These are phyloP conservation scores for Curvularia verruculosa DNA, from an alignment of 2,329 filamentous ascomycete genomes.

Conservation along the genomic window DNA sequence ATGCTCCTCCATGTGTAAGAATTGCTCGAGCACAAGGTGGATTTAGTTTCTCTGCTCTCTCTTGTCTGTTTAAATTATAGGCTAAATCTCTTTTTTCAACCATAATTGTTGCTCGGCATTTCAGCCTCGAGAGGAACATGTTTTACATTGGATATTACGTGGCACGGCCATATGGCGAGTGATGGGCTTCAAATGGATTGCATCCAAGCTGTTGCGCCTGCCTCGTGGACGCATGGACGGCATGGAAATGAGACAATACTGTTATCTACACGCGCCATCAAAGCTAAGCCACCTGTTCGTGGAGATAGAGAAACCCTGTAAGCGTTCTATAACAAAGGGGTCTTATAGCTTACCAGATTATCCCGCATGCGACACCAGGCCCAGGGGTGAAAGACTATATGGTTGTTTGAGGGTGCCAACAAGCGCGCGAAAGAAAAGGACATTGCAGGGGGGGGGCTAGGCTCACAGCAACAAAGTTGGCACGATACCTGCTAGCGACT, in stretches of 20 bases:
- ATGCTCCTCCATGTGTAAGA: no score
- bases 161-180: background rate
- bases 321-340: background rate
- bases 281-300: background rate
- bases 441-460: no score
- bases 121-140: background rate
- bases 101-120: background rate
- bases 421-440: no score
- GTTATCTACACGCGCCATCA: background rate
- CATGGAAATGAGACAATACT: background rate
- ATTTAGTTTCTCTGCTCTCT: background rate
- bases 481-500: slow-evolving; percentile 22
- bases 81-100: background rate
- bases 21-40: no score
- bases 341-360: background rate
- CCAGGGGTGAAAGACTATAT: background rate
- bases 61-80: background rate
- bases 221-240: background rate
- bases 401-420: no score
- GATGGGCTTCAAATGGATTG: background rate
- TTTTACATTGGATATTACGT: background rate
- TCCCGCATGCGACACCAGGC: background rate
- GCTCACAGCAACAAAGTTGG: slow-evolving; percentile 20
- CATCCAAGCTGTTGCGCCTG: background rate
- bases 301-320: background rate